Evolutionary conservation across 345 rosid species (phyloP).

Genomic region (Corchorus capsularis): DNA sequence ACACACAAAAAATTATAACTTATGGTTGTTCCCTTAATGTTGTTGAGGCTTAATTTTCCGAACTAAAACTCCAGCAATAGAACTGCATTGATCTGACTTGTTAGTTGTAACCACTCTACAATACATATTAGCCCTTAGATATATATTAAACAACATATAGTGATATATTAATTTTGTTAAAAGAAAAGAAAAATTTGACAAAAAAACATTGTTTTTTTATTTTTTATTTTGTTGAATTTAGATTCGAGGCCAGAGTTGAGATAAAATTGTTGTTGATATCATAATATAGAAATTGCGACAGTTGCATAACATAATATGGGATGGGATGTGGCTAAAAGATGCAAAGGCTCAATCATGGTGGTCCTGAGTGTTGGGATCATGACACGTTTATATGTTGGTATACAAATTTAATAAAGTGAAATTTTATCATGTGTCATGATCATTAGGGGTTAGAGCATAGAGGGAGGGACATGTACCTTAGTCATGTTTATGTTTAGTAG

Average conservation of each 20-base stretch:
- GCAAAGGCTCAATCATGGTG: constrained; percentile 7
- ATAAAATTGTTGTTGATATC: not conserved
- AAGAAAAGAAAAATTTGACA: too few species aligned
- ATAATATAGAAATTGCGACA: too few species aligned
- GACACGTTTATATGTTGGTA: not conserved
- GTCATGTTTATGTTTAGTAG: not conserved
- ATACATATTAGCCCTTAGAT: not conserved
- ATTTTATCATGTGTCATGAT: not conserved
- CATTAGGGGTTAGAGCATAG: not conserved
- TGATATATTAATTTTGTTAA: too few species aligned
- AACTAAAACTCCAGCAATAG: not conserved
- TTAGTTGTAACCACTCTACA: constrained; percentile 7
- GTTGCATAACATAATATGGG: not conserved
- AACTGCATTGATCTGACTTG: not conserved
- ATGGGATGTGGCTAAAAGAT: not conserved
- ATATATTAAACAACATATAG: not conserved
- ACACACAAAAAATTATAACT: not conserved
- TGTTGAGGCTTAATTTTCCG: not conserved
- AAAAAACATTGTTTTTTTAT: too few species aligned
- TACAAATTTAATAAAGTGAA: not conserved
- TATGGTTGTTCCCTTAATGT: not conserved
- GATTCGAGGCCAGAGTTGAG: not conserved
- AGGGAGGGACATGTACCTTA: not conserved
- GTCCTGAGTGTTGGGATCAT: not conserved
- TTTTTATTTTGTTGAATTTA: too few species aligned